A percentile compares a stretch with the other conserved stretches of the same genome.
phyloP scores from a whole-genome alignment of 2,329 filamentous ascomycete genomes.

The Clarireedia homoeocarpa region DNA sequence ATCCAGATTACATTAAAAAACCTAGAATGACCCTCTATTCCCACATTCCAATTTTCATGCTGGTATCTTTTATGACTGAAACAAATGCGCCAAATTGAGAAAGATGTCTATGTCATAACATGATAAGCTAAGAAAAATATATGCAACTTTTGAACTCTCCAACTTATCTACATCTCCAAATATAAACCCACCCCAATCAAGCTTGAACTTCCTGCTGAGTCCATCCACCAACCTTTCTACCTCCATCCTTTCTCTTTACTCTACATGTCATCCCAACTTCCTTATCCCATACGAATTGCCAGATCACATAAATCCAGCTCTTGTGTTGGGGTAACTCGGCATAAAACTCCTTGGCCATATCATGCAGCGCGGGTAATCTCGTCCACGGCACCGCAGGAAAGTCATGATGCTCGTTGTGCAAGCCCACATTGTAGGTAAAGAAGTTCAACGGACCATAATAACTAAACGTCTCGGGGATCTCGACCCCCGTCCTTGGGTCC shows the following conservation, averaged over 20 bases:
- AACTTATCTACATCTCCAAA: background rate
- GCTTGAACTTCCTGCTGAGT: slow-evolving; percentile 63
- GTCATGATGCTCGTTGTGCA: slow-evolving; percentile 99
- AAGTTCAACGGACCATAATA: slow-evolving; percentile 94
- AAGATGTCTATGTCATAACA: background rate
- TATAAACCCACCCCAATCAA: slow-evolving; percentile 3
- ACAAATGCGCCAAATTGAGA: too few relatives aligned
- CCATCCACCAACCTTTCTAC: slow-evolving; percentile 56
- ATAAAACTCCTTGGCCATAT: slow-evolving; percentile 87
- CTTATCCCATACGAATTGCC: slow-evolving; percentile 89
- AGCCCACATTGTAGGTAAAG: slow-evolving; percentile 91
- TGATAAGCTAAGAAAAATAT: background rate
- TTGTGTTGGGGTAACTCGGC: slow-evolving; percentile 75
- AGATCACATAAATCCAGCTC: slow-evolving; percentile 90
- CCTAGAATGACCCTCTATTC: background rate
- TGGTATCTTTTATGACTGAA: too few relatives aligned
- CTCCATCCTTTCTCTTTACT: slow-evolving; percentile 83
- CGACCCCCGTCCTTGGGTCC: slow-evolving; percentile 45
- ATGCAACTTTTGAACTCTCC: background rate
- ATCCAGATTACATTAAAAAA: background rate
- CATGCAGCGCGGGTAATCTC: slow-evolving; percentile 65
- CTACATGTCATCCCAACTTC: slow-evolving; percentile 85
- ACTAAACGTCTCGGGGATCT: slow-evolving; percentile 87
- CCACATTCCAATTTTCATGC: background rate
- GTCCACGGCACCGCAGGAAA: slow-evolving; percentile 98